Evolutionary conservation across 2,329 filamentous ascomycete genomes (phyloP).

Genomic region (Epichloe elymi): DNA sequence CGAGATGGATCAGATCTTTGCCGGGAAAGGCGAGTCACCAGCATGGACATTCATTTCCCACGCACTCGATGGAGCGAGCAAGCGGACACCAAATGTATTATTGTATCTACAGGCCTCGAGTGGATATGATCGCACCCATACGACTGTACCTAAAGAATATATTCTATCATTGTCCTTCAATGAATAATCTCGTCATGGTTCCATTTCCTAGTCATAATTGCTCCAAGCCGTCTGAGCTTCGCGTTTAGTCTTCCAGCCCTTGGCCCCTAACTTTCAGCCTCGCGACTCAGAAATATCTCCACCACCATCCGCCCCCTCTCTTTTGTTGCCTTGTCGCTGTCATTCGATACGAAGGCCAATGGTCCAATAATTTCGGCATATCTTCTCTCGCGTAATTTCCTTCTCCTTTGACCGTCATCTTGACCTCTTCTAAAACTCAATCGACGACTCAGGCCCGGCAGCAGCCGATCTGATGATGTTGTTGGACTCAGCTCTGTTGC

Average conservation of each 20-base stretch:
- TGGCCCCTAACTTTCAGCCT: constrained; percentile 19
- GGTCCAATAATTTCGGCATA: constrained; percentile 54
- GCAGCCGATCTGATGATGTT: constrained; percentile 18
- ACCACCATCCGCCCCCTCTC: constrained; percentile 54
- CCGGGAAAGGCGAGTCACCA: too few relatives aligned
- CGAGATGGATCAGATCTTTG: too few relatives aligned
- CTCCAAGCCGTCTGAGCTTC: background rate
- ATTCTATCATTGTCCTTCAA: background rate
- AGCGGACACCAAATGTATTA: background rate
- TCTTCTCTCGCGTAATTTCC: constrained; percentile 44
- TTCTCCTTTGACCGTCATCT: constrained; percentile 24
- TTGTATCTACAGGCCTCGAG: background rate
- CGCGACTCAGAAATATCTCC: constrained; percentile 47
- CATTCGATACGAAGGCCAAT: constrained; percentile 43
- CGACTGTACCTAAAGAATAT: background rate
- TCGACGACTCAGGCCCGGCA: constrained; percentile 26
- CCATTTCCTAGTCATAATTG: background rate
- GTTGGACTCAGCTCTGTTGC: constrained; percentile 33
- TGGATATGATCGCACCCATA: background rate
- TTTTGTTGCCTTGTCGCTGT: constrained; percentile 45
- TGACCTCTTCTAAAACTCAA: constrained; percentile 30
- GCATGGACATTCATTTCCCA: too few relatives aligned
- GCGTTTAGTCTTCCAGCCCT: background rate
- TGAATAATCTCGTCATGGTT: background rate
- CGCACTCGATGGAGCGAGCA: too few relatives aligned